Percentiles rank a stretch among this genome's conserved stretches.
These are phyloP conservation scores for Hanseniaspora thailandica DNA, from an alignment of 805 yeast genomes.

Conservation along the genomic window DNA sequence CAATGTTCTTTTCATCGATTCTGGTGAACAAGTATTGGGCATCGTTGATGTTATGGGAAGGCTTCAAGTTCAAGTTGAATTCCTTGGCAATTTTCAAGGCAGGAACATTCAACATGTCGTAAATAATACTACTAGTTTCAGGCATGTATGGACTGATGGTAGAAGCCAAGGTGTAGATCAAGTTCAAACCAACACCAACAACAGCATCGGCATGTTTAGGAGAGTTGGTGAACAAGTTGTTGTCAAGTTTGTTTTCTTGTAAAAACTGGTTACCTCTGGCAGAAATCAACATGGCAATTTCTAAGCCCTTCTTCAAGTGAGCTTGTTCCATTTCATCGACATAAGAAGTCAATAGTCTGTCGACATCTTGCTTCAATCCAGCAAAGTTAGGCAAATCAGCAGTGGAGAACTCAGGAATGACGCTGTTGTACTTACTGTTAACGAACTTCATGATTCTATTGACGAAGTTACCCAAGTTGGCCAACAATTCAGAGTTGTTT, in stretches of 20 bases:
- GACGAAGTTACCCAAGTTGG: conserved; percentile 92
- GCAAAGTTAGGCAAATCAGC: conserved; percentile 39
- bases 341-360: conserved; percentile 49
- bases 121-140: conserved; percentile 56
- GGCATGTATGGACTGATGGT: conserved; percentile 86
- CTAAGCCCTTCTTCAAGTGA: conserved; percentile 79
- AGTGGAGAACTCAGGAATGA: conserved; percentile 56
- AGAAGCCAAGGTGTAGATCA: conserved; percentile 75
- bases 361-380: conserved; percentile 43
- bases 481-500: conserved; percentile 85
- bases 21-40: conserved; percentile 86
- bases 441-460: conserved; percentile 87
- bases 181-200: conserved; percentile 79
- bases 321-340: conserved; percentile 63
- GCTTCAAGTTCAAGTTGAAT: conserved; percentile 54
- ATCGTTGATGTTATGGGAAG: conserved; percentile 80
- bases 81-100: conserved; percentile 62
- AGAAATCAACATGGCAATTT: conserved; percentile 79
- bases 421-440: conserved; percentile 82
- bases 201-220: conserved; percentile 85
- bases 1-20: conserved; percentile 81
- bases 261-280: conserved; percentile 89
- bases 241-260: conserved; percentile 92
- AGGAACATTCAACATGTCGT: conserved; percentile 74
- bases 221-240: conserved; percentile 58